A percentile compares a stretch with the other conserved stretches of the same genome.
These are phyloP conservation scores for Moniliophthora roreri DNA, from an alignment of 1,284 basidiomycete genomes.

Conservation along the genomic window DNA sequence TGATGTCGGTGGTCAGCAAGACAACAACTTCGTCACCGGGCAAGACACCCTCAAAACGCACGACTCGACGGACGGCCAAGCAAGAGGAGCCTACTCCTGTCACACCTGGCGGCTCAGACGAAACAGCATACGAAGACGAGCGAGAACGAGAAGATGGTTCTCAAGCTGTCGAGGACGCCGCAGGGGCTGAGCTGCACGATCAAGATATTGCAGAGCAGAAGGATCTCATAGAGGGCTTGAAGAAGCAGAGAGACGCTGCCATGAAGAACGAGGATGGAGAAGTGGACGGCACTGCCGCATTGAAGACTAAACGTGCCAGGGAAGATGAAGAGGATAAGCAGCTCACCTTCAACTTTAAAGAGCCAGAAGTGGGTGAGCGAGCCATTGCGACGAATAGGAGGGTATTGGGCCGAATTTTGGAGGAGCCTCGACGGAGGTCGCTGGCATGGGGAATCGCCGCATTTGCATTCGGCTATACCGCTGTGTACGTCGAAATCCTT, in stretches of 20 bases:
- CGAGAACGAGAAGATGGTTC: constrained; percentile 39
- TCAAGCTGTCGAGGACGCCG: constrained; percentile 48
- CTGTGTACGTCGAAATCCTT: too few species aligned
- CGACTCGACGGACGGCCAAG: constrained; percentile 30
- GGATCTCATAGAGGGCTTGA: constrained; percentile 65
- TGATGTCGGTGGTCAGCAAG: constrained; percentile 10
- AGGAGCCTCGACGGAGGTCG: constrained; percentile 64
- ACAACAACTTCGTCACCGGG: constrained; percentile 20
- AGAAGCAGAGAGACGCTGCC: constrained; percentile 46
- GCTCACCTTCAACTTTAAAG: constrained; percentile 61
- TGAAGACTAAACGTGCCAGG: constrained; percentile 46
- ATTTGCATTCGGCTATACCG: constrained; percentile 71
- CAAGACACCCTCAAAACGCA: constrained; percentile 40
- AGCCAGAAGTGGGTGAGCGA: constrained; percentile 57
- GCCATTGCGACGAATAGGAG: constrained; percentile 65
- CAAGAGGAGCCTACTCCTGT: constrained; percentile 26
- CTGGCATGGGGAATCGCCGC: constrained; percentile 74
- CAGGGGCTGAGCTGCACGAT: constrained; percentile 60
- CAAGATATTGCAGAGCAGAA: constrained; percentile 73
- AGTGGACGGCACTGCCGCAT: constrained; percentile 22
- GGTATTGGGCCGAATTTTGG: constrained; percentile 45
- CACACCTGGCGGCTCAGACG: constrained; percentile 57
- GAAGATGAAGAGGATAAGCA: constrained; percentile 52
- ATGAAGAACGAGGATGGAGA: constrained; percentile 28
- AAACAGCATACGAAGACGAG: constrained; percentile 53